Conservation (phyloP, 768 basidiomycete species). For the Leucocoprinus leucothites region DNA sequence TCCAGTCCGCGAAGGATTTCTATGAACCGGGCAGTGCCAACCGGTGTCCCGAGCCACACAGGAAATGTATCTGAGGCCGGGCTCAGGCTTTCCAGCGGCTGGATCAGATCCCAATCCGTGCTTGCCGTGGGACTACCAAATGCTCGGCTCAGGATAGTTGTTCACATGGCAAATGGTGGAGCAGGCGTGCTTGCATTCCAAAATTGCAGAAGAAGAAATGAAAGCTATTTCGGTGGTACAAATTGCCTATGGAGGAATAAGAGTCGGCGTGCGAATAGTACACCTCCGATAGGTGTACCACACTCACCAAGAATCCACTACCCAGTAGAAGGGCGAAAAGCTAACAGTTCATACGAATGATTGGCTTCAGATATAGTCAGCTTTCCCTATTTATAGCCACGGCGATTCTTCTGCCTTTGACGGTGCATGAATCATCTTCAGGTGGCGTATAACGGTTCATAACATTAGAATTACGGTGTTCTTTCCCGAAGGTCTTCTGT, state of each 20-base stretch:
- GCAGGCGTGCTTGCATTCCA: background rate
- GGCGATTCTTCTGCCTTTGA: background rate
- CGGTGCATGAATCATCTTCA: background rate
- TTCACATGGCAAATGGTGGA: background rate
- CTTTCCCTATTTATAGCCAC: slow-evolving; percentile 6
- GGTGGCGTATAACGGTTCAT: slow-evolving; percentile 1
- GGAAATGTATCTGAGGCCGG: background rate
- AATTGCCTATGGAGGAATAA: background rate
- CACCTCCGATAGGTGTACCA: background rate
- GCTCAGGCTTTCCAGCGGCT: background rate
- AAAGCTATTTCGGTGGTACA: background rate
- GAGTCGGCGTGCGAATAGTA: background rate
- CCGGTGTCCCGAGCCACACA: background rate
- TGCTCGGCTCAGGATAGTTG: too few relatives aligned
- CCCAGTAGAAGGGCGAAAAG: background rate
- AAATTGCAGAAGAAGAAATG: background rate
- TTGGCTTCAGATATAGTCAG: slow-evolving; percentile 6
- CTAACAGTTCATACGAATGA: background rate
- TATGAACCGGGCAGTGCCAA: slow-evolving; percentile 7
- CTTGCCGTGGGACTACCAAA: background rate
- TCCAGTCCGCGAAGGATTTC: background rate
- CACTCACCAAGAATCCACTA: background rate
- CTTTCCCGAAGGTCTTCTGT: background rate
- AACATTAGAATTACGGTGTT: slow-evolving; percentile 3
- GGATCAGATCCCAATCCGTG: slow-evolving; percentile 1